Evolutionary conservation across 2,329 filamentous ascomycete species (phyloP).

Genomic region (Monascus ruber): DNA sequence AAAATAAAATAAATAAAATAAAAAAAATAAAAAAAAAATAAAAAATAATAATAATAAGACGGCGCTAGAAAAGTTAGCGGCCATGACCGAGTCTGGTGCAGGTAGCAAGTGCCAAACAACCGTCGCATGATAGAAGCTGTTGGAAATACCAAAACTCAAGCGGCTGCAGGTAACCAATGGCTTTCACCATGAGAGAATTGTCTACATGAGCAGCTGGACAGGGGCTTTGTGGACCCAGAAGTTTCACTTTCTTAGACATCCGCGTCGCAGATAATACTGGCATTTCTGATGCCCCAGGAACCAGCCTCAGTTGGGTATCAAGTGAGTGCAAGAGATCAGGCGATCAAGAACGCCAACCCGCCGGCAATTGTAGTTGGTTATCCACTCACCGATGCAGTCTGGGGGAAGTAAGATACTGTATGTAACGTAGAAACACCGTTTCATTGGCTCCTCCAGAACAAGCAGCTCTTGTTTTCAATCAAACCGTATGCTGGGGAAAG

Average conservation of each 20-base stretch:
- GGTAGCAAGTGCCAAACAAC: slow-evolving; percentile 19
- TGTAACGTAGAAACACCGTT: too few relatives aligned
- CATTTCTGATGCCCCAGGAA: slow-evolving; percentile 12
- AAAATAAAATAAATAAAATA: slow-evolving; percentile 16
- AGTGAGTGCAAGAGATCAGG: slow-evolving; percentile 17
- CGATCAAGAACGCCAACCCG: slow-evolving; percentile 18
- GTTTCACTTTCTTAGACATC: slow-evolving; percentile 6
- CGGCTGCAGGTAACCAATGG: slow-evolving; percentile 16
- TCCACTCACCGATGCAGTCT: slow-evolving; percentile 18
- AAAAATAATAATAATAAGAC: slow-evolving; percentile 14
- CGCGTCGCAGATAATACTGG: too few relatives aligned
- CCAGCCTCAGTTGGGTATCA: slow-evolving; percentile 10
- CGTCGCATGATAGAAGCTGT: slow-evolving; percentile 19
- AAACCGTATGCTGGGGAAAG: neutral
- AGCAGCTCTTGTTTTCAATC: neutral
- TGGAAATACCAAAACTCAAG: slow-evolving; percentile 17
- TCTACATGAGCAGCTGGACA: slow-evolving; percentile 3
- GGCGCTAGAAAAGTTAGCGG: slow-evolving; percentile 23
- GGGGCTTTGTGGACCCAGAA: slow-evolving; percentile 5
- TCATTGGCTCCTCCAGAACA: neutral
- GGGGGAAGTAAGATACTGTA: neutral
- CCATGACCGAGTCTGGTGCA: slow-evolving; percentile 21
- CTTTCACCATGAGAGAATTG: neutral
- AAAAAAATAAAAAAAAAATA: slow-evolving; percentile 12
- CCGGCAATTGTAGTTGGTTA: slow-evolving; percentile 11